Evolutionary conservation across 1,284 basidiomycete genomes (phyloP).

Genomic region (Grifola frondosa): DNA sequence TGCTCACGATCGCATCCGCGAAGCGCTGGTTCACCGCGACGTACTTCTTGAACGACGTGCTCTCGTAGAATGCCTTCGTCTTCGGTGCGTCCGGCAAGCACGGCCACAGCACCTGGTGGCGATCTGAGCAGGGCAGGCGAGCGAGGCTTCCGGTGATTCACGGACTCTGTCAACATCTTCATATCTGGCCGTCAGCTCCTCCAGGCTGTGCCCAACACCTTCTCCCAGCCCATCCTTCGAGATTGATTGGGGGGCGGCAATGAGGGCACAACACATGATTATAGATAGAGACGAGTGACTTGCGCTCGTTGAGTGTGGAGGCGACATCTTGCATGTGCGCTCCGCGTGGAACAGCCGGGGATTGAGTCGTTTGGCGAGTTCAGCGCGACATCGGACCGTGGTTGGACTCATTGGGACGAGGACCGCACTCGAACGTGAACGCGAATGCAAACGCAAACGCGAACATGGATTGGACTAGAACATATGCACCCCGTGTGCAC

Average conservation of each 20-base stretch:
- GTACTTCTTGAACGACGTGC: slow-evolving; percentile 76
- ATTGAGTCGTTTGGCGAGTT: too few relatives aligned
- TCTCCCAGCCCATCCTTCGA: slow-evolving; percentile 78
- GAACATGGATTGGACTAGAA: too few relatives aligned
- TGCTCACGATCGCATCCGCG: slow-evolving; percentile 74
- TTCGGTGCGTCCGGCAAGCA: slow-evolving; percentile 84
- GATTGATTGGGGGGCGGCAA: slow-evolving; percentile 72
- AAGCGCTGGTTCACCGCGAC: slow-evolving; percentile 82
- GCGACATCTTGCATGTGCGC: slow-evolving; percentile 54
- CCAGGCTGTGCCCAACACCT: slow-evolving; percentile 72
- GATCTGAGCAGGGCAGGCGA: too few relatives aligned
- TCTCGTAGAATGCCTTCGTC: slow-evolving; percentile 80
- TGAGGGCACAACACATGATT: slow-evolving; percentile 85
- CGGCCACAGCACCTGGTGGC: slow-evolving; percentile 89
- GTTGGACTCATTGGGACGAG: too few relatives aligned
- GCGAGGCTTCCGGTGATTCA: slow-evolving; percentile 78
- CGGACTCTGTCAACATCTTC: slow-evolving; percentile 59
- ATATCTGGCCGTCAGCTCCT: slow-evolving; percentile 81
- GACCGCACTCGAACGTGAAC: too few relatives aligned
- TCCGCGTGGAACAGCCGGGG: slow-evolving; percentile 38
- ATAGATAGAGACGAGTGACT: slow-evolving; percentile 80
- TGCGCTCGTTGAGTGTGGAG: slow-evolving; percentile 69
- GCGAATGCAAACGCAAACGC: too few relatives aligned
- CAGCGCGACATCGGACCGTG: too few relatives aligned
- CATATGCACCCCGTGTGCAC: too few relatives aligned